A percentile compares a stretch with the other conserved stretches of the same genome.
Evolutionary conservation across 345 rosid species (phyloP).

Genomic region (Bruguiera parviflora): DNA sequence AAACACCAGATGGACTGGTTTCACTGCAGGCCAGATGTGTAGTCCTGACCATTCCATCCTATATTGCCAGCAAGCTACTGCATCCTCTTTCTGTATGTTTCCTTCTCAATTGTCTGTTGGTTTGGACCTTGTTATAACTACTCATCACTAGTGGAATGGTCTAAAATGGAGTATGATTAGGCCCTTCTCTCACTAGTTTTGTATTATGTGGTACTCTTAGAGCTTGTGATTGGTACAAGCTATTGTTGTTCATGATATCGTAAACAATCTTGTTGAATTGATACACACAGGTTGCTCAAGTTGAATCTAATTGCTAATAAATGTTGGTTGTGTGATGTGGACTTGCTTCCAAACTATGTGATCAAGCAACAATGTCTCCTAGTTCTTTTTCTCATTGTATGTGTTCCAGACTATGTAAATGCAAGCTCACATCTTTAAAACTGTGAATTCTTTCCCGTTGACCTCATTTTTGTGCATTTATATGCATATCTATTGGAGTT

Average conservation of each 20-base stretch:
- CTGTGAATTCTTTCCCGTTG: neutral
- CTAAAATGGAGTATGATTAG: neutral
- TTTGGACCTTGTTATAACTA: neutral
- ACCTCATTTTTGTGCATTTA: neutral
- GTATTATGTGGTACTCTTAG: neutral
- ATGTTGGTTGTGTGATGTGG: neutral
- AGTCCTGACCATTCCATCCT: slow-evolving; percentile 82
- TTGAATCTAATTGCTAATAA: neutral
- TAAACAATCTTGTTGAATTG: neutral
- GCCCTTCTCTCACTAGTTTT: neutral
- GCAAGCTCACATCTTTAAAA: neutral
- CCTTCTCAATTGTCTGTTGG: slow-evolving; percentile 6
- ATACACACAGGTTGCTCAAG: neutral
- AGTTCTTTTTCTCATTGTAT: neutral
- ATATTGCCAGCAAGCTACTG: slow-evolving; percentile 66
- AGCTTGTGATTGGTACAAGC: neutral
- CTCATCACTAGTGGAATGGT: neutral
- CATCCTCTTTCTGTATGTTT: slow-evolving; percentile 75
- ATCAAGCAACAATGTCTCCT: neutral
- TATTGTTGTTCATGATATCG: neutral
- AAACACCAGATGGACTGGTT: slow-evolving; percentile 84
- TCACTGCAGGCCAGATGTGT: slow-evolving; percentile 66
- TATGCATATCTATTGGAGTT: too few relatives aligned
- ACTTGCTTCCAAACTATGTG: neutral
- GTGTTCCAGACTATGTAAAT: neutral